Evolutionary conservation across 2,329 filamentous ascomycete genomes (phyloP).

Genomic region (Chrysosphaeria jannelii): DNA sequence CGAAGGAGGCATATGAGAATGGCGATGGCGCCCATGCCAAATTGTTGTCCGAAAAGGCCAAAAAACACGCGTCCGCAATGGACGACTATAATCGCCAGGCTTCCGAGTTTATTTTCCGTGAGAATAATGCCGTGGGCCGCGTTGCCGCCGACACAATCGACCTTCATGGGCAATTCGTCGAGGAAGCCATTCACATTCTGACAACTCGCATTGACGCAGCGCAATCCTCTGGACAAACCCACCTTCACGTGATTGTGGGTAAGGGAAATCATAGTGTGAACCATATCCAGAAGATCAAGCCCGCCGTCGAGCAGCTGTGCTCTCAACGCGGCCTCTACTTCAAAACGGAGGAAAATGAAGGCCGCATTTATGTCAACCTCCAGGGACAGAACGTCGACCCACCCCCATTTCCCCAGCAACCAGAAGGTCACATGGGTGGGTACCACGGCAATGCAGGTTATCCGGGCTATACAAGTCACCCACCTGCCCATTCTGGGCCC

Average conservation of each 20-base stretch:
- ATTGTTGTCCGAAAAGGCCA: constrained; percentile 56
- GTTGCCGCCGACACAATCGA: constrained; percentile 66
- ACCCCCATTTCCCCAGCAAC: constrained; percentile 16
- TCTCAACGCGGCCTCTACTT: constrained; percentile 57
- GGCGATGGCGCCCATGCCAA: constrained; percentile 71
- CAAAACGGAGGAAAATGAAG: constrained; percentile 64
- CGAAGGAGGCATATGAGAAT: constrained; percentile 49
- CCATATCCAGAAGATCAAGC: constrained; percentile 82
- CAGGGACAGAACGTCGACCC: constrained; percentile 31
- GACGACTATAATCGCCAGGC: constrained; percentile 76
- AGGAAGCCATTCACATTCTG: constrained; percentile 78
- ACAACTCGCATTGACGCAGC: constrained; percentile 63
- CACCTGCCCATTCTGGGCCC: constrained; percentile 11
- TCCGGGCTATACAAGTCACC: constrained; percentile 8
- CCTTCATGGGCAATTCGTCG: constrained; percentile 77
- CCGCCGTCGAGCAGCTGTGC: constrained; percentile 72
- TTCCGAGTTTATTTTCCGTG: constrained; percentile 78
- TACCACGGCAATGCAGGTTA: constrained; percentile 11
- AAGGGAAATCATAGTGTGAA: constrained; percentile 67
- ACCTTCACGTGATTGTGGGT: constrained; percentile 85
- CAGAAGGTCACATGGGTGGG: constrained; percentile 10
- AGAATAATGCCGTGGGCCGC: constrained; percentile 58
- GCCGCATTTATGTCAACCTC: constrained; percentile 67
- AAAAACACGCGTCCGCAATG: constrained; percentile 56
- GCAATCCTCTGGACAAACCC: constrained; percentile 38